phyloP scores from a whole-genome alignment of 2,329 filamentous ascomycete species.

The Plenodomus tracheiphilus region DNA sequence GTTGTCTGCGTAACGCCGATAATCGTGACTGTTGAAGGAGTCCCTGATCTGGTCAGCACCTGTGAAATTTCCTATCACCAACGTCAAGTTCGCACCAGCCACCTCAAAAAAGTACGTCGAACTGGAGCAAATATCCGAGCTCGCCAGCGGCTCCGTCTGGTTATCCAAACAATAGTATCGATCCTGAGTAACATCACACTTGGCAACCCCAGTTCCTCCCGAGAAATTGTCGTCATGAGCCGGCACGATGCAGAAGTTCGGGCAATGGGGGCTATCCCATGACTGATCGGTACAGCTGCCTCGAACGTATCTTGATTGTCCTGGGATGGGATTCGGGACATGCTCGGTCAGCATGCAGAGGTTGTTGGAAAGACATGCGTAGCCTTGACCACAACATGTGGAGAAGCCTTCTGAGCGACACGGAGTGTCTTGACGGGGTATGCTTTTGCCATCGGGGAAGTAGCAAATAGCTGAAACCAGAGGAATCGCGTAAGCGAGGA shows the following conservation, averaged over 20 bases:
- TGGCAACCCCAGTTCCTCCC: constrained; percentile 4
- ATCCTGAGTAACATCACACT: constrained; percentile 1
- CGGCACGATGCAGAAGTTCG: constrained; percentile 39
- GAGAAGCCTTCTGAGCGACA: constrained; percentile 35
- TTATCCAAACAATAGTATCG: not conserved
- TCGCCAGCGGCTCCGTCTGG: too few species aligned
- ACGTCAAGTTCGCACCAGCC: too few species aligned
- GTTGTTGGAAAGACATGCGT: constrained; percentile 42
- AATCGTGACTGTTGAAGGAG: too few species aligned
- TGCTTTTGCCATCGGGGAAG: not conserved
- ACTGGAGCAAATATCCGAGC: too few species aligned
- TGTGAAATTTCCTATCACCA: too few species aligned
- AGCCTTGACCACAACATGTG: constrained; percentile 43
- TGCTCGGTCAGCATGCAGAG: constrained; percentile 31
- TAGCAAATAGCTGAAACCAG: not conserved
- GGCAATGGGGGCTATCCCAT: constrained; percentile 39
- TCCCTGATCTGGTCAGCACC: too few species aligned
- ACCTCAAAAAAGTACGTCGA: too few species aligned
- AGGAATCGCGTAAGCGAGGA: not conserved
- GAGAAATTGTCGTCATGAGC: constrained; percentile 6
- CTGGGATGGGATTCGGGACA: not conserved
- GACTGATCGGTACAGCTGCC: constrained; percentile 1
- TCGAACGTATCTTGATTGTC: too few species aligned
- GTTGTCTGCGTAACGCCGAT: too few species aligned
- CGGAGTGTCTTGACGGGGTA: constrained; percentile 28